phyloP scores from a whole-genome alignment of 148 eudicot genomes.

The Cornus kousa region DNA sequence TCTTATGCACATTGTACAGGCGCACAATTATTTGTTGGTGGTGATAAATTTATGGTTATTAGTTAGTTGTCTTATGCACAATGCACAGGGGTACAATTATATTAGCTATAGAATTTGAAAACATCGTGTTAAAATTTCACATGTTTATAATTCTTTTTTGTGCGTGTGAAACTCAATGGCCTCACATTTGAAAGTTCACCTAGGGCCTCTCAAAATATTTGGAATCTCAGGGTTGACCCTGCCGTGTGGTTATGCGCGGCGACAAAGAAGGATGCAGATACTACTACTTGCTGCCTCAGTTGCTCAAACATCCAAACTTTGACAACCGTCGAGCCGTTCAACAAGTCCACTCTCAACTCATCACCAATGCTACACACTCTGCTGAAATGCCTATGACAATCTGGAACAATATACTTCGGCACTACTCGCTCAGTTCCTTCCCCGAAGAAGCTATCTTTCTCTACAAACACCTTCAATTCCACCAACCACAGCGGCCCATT shows the following conservation, averaged over 20 bases:
- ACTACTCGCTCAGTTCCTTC: constrained; percentile 41
- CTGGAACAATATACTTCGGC: constrained; percentile 47
- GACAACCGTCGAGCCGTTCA: constrained; percentile 30
- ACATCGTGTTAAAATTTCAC: too few species aligned
- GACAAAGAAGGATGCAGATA: constrained; percentile 3
- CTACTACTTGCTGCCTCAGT: constrained; percentile 18
- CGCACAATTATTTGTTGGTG: too few species aligned
- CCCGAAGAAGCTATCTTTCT: constrained; percentile 51
- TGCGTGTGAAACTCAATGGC: too few species aligned
- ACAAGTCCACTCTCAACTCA: constrained; percentile 55
- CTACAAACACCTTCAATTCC: constrained; percentile 32
- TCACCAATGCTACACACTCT: constrained; percentile 20
- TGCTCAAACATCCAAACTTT: constrained; percentile 24
- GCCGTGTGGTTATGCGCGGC: background rate
- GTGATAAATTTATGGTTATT: too few species aligned
- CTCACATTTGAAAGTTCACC: too few species aligned
- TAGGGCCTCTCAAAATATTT: too few species aligned
- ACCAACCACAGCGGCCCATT: background rate
- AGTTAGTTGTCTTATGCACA: too few species aligned
- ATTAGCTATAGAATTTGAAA: too few species aligned
- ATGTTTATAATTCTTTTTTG: too few species aligned
- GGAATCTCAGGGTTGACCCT: too few species aligned
- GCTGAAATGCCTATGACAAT: constrained; percentile 17
- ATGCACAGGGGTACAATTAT: too few species aligned
- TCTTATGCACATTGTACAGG: too few species aligned